Evolutionary conservation across 805 yeast genomes (phyloP), one percentile per base, ranked within the genome.

Genomic region (Metschnikowia santaceciliae): DNA sequence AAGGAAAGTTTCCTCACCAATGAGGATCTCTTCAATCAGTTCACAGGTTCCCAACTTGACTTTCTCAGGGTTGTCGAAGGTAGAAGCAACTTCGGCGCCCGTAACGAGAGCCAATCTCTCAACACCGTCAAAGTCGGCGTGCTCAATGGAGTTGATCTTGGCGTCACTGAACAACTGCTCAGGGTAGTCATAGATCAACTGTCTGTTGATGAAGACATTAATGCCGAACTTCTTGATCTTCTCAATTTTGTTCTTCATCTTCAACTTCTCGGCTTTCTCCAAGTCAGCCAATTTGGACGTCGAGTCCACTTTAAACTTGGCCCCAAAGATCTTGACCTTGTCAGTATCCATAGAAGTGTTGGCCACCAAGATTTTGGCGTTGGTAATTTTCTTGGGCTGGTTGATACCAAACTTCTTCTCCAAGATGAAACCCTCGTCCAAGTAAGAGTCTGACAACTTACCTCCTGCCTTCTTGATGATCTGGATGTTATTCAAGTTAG

Each of bases 311-410:
- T 90, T 89, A 74, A 94, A 91, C 69, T 94, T 91, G 53, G 99
- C 97, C 55, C 99, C 99, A 70, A 94, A 94, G 50, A 94, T 84
- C 71, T 94, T 94, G 54, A 94, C 97, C 70, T 94, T 94, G 67
- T 94, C 99, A 6, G 99, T 94, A 66, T 94, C 99, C 84, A 89
- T 78, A 17, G 97, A 84, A 4, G 99, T 94, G 71, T 94, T 94
- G 15, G 99, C 96, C 64, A 94, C 87, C 56, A 94, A 78, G 58
- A 94, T 90, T 60, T 81, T 84, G 32, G 96, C 96, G 64, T 92
- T 84, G 62, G 82, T 82, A 49, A 94, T 71, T 62, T 76, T 80
- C 71, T 89, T 91, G 46, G 97, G 96, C 75, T 94, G 99, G 61
- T 90, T 86, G 56, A 89, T 92, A 61, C 98, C 99, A 63, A 94